A percentile compares a stretch with the other conserved stretches of the same genome.
phyloP scores from a whole-genome alignment of 306 rosid genomes.

The Pterocarpus macrocarpus region DNA sequence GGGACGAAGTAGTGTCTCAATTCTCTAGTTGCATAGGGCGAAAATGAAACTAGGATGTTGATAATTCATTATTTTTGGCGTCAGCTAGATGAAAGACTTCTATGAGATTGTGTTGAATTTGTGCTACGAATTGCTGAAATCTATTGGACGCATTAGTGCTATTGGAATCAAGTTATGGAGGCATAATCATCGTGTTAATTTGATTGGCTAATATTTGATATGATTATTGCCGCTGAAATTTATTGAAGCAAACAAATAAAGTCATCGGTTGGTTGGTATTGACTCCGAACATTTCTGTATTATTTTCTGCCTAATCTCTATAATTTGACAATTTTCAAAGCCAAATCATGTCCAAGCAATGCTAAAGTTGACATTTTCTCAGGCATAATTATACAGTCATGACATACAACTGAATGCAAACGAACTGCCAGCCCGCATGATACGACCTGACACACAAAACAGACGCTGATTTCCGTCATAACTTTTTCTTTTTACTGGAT shows the following conservation, averaged over 20 bases:
- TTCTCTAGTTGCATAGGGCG: neutral
- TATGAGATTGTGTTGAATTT: constrained; percentile 32
- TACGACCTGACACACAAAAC: no score
- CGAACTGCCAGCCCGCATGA: neutral
- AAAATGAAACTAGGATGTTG: no score
- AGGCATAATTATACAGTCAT: neutral
- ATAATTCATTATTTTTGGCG: neutral
- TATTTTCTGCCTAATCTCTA: constrained; percentile 19
- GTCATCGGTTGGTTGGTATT: constrained; percentile 18
- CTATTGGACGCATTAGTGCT: neutral
- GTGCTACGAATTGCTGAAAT: constrained; percentile 2
- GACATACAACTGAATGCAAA: neutral
- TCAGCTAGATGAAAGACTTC: constrained; percentile 28
- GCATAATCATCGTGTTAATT: constrained; percentile 21
- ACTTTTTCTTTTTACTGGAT: no score
- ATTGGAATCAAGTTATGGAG: constrained; percentile 8
- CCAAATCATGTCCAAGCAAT: constrained; percentile 32
- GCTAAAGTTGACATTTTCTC: neutral
- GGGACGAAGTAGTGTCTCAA: neutral
- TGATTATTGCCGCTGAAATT: constrained; percentile 11
- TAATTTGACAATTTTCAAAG: neutral
- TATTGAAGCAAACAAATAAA: constrained; percentile 32
- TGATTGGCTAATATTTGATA: neutral
- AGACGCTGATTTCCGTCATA: no score
- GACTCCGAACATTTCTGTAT: neutral